Evolutionary conservation across 768 basidiomycete species (phyloP).

Genomic region (Mycena filopes): DNA sequence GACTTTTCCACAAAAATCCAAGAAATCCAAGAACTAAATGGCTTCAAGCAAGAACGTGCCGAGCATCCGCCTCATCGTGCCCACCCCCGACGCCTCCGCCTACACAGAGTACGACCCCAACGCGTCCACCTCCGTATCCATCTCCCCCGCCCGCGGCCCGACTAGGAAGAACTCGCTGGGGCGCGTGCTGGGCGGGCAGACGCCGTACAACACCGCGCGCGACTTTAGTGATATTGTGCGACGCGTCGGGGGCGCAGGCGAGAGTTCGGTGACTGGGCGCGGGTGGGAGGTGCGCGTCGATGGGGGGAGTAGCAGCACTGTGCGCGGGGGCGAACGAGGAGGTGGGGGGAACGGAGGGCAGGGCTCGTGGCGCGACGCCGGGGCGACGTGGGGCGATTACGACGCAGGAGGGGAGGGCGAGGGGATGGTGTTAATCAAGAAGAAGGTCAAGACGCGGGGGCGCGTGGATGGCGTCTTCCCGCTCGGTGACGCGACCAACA

Average conservation of each 20-base stretch:
- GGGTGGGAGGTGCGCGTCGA: conserved; percentile 82
- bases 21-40: no score
- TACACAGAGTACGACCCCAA: conserved; percentile 24
- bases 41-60: conserved; percentile 41
- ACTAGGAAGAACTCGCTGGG: conserved; percentile 60
- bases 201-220: conserved; percentile 39
- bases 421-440: conserved; percentile 54
- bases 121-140: conserved; percentile 41
- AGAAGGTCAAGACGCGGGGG: conserved; percentile 63
- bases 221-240: conserved; percentile 73
- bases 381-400: conserved; percentile 55
- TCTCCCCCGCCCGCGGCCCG: conserved; percentile 35
- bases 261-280: conserved; percentile 45
- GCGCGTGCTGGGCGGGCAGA: conserved; percentile 18
- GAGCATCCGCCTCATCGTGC: conserved; percentile 61
- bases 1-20: background rate
- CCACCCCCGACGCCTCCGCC: conserved; percentile 55
- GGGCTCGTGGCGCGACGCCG: conserved; percentile 61
- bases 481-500: conserved; percentile 71
- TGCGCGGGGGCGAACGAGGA: conserved; percentile 60
- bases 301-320: conserved; percentile 68
- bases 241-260: conserved; percentile 52
- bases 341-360: conserved; percentile 41
- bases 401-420: conserved; percentile 12
- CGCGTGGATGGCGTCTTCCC: conserved; percentile 43